These are phyloP conservation scores for Ceratocystis smalleyi DNA, from an alignment of 2,329 filamentous ascomycete species.

Conservation along the genomic window DNA sequence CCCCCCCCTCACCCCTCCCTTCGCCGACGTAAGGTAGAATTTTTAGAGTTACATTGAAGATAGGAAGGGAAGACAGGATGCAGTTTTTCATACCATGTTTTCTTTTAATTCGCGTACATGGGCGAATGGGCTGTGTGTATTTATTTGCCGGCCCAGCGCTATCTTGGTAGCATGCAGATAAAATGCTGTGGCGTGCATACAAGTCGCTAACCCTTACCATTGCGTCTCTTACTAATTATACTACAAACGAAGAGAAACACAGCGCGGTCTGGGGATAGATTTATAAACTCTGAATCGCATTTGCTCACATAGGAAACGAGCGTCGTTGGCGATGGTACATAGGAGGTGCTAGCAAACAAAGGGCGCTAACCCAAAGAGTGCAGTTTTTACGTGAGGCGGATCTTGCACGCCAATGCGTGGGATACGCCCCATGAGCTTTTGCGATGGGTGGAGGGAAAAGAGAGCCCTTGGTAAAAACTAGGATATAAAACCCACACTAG, in stretches of 20 bases:
- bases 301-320: background rate
- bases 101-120: no score
- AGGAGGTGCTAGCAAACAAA: background rate
- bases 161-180: background rate
- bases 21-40: background rate
- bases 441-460: no score
- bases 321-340: background rate
- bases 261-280: background rate
- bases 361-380: background rate
- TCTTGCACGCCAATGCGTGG: no score
- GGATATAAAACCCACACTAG: no score
- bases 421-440: no score
- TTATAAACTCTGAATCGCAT: background rate
- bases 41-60: background rate
- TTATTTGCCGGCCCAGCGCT: background rate
- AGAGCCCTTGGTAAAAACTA: no score
- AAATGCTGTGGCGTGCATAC: background rate
- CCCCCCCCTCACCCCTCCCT: no score
- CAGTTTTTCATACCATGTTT: background rate
- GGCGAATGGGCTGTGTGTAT: no score
- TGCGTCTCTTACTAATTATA: background rate
- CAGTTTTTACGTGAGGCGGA: no score
- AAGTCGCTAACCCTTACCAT: background rate
- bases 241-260: background rate
- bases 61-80: background rate